Evolutionary conservation across 129 eudicot genomes (phyloP).

Genomic region (Apium graveolens): DNA sequence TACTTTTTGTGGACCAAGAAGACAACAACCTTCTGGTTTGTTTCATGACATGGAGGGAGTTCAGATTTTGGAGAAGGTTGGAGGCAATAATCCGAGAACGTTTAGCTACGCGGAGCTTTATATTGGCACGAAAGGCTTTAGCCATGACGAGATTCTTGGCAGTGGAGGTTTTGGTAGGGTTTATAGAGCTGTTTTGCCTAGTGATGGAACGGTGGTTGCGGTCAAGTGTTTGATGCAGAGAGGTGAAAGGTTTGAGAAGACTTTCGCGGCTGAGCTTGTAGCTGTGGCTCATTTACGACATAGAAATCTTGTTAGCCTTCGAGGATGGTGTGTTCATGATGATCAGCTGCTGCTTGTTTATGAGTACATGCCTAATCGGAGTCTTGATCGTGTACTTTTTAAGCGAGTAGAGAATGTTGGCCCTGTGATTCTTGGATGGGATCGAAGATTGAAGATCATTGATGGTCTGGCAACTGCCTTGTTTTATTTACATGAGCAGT

Average conservation of each 20-base stretch:
- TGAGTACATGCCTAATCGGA: constrained; percentile 89
- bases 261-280: constrained; percentile 79
- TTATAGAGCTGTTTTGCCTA: constrained; percentile 66
- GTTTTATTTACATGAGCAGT: constrained; percentile 75
- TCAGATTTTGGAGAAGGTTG: constrained; percentile 36
- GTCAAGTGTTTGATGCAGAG: constrained; percentile 77
- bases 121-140: constrained; percentile 72
- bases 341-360: constrained; percentile 68
- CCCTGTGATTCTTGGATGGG: constrained; percentile 41
- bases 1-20: constrained; percentile 9
- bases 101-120: constrained; percentile 84
- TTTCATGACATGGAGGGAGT: constrained; percentile 72
- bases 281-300: constrained; percentile 94
- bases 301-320: constrained; percentile 78
- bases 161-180: constrained; percentile 92
- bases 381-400: constrained; percentile 75
- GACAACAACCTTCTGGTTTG: constrained; percentile 18
- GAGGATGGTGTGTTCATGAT: constrained; percentile 92
- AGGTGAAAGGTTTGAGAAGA: constrained; percentile 75
- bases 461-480: constrained; percentile 68
- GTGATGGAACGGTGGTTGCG: constrained; percentile 73
- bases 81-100: constrained; percentile 49
- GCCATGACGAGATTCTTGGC: constrained; percentile 52
- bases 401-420: constrained; percentile 17
- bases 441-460: constrained; percentile 37